A percentile compares a stretch with the other conserved stretches of the same genome.
Conservation (phyloP, 352 stramenopile genomes). For the Pilasporangium apinafurcum region DNA sequence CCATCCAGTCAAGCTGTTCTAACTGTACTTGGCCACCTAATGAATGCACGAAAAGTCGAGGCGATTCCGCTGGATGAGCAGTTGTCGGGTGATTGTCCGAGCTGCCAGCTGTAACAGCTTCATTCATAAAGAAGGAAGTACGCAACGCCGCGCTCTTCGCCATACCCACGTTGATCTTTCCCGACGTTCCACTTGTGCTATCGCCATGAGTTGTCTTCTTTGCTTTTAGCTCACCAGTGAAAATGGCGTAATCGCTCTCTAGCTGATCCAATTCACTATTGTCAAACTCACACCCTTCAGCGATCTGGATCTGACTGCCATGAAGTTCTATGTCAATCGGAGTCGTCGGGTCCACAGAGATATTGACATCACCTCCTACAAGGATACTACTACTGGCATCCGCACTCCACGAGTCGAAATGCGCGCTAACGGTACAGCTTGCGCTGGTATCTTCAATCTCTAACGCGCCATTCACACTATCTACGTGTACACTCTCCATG, state of each 20-base stretch:
- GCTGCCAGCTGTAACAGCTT: constrained; percentile 3
- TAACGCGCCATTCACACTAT: constrained; percentile 62
- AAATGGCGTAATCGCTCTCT: constrained; percentile 69
- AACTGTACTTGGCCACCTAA: constrained; percentile 29
- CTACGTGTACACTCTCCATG: constrained; percentile 35
- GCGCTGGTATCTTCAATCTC: constrained; percentile 67
- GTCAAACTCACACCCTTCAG: constrained; percentile 33
- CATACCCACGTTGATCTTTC: constrained; percentile 70
- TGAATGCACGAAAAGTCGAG: constrained; percentile 43
- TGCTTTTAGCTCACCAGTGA: constrained; percentile 40
- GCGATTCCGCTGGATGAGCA: constrained; percentile 2
- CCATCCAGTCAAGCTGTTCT: constrained; percentile 75
- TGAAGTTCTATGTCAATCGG: constrained; percentile 62
- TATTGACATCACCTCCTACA: constrained; percentile 45
- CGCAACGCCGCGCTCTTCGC: constrained; percentile 63
- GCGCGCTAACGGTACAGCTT: constrained; percentile 40
- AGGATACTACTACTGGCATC: constrained; percentile 51
- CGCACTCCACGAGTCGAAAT: constrained; percentile 67
- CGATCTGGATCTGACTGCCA: constrained; percentile 29
- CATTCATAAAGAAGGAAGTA: constrained; percentile 75
- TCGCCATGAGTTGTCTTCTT: constrained; percentile 3
- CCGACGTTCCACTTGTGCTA: constrained; percentile 10
- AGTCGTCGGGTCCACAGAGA: constrained; percentile 60
- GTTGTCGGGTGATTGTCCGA: not conserved
- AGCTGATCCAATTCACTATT: constrained; percentile 57